These are phyloP conservation scores for Yueomyces sp. DNA, from an alignment of 805 yeast species.

Conservation along the genomic window DNA sequence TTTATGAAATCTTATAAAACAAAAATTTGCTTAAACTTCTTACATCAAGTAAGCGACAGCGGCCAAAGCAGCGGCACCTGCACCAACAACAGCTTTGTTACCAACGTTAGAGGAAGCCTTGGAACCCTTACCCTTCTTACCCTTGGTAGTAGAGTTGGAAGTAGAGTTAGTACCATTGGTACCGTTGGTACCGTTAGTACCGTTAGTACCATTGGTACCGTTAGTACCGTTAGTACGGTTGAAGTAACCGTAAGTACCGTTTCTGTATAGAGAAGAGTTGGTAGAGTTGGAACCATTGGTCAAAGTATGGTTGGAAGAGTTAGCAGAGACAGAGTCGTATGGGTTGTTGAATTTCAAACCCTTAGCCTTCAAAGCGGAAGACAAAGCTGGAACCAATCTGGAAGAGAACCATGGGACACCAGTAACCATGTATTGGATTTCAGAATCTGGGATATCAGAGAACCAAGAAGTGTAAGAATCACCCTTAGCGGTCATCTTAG, in stretches of 20 bases:
- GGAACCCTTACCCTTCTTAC: not conserved
- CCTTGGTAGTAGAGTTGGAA: not conserved
- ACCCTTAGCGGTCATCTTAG: not conserved
- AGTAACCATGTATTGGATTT: not conserved
- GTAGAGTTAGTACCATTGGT: not conserved
- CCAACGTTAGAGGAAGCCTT: not conserved
- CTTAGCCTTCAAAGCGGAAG: not conserved
- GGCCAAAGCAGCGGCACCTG: not conserved
- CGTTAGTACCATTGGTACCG: not conserved
- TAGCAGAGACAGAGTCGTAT: not conserved
- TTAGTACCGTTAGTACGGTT: not conserved
- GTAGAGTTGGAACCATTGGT: not conserved
- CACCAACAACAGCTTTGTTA: not conserved
- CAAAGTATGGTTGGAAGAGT: not conserved
- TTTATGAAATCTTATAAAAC: too few relatives aligned
- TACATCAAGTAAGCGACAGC: not conserved
- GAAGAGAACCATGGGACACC: conserved; percentile 22
- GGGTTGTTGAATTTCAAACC: not conserved
- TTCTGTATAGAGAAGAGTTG: not conserved
- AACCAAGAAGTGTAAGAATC: not conserved
- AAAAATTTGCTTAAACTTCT: not conserved
- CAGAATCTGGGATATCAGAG: not conserved
- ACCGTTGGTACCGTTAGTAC: not conserved
- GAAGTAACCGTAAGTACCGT: not conserved
- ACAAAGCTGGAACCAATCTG: conserved; percentile 10